Base-by-base conservation (phyloP, 2,329 filamentous ascomycete species). In the Zasmidium angulare region DNA sequence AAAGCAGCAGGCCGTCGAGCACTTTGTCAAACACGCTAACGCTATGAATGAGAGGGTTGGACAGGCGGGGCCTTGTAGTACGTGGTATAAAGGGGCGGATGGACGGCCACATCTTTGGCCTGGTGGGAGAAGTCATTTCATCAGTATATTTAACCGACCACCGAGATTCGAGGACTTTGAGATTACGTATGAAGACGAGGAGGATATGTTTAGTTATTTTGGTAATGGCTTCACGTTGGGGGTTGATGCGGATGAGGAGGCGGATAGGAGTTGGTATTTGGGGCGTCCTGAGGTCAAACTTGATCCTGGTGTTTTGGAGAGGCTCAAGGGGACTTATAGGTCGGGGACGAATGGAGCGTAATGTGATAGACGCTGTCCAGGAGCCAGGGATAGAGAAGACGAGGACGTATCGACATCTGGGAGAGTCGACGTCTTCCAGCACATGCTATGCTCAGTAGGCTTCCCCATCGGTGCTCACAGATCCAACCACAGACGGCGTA, bases 41-140 rank as follows among this genome's bases (percentile, higher is more conserved):
- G 55, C 63, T 12, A 65, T 56, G 53, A 55, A 65, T 53, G 65
- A 66, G 49, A 53, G 64, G 2, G 65, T 63, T 4, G 63, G 63
- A 12, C 36, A 65, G 1, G 62, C 60, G 1, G 64, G 64, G n/a
- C 62, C 64, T 23, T 66, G 64, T 43, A 63, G 63, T 3, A 50
- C 58, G 2, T 66, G 64, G 64, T 66, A 63, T 49, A 66, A 65
- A 29, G 64, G 64, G 21, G 63, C 65, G 22, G 62, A 66, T 36
- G 59, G 60, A 14, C 57, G 46, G 6, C 63, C 64, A 2, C 57
- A 58, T 12, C 55, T 65, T 2, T 66, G 64, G 64, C 64, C 64
- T 2, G 64, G 63, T 9, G 64, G 62, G 12, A 43, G 64, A 31
- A 58, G 52, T 48, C 58, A 62, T 50, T 66, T 66, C 52, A n/a